Percentiles rank a stretch among this genome's conserved stretches.
Evolutionary conservation across 495 filamentous ascomycete species (phyloP).

Genomic region (Glarea lozoyensis): DNA sequence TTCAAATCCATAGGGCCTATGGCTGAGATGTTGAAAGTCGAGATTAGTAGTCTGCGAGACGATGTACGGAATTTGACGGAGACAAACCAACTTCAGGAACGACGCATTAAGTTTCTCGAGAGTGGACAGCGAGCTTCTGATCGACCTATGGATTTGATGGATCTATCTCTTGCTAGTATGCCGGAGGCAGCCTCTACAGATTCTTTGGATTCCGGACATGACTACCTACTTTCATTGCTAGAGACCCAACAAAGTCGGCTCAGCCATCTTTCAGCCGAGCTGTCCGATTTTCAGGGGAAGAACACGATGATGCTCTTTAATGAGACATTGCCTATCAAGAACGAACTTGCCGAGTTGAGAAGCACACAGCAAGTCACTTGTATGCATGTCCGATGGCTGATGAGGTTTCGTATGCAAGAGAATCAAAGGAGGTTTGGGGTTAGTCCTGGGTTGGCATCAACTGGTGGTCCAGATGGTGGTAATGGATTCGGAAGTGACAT

Average conservation of each 20-base stretch:
- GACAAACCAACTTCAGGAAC: conserved; percentile 28
- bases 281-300: conserved; percentile 37
- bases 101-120: conserved; percentile 34
- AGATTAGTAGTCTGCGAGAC: conserved; percentile 25
- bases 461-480: conserved; percentile 16
- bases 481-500: conserved; percentile 7
- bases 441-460: conserved; percentile 13
- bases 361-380: conserved; percentile 40
- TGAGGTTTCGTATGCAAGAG: conserved; percentile 37
- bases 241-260: conserved; percentile 38
- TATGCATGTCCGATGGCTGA: conserved; percentile 47
- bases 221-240: conserved; percentile 37
- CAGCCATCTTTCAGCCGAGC: conserved; percentile 31
- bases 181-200: conserved; percentile 11
- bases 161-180: conserved; percentile 12
- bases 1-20: conserved; percentile 29
- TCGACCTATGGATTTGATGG: conserved; percentile 9
- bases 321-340: conserved; percentile 38
- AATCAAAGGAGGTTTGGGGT: conserved; percentile 16
- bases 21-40: conserved; percentile 21
- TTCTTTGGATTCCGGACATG: conserved; percentile 26
- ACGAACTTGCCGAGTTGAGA: conserved; percentile 42
- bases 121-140: conserved; percentile 8
- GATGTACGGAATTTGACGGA: conserved; percentile 23
- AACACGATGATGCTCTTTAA: conserved; percentile 40